A percentile compares a stretch with the other conserved stretches of the same genome.
Evolutionary conservation across 306 rosid genomes (phyloP).

Genomic region (Medicago arabica): DNA sequence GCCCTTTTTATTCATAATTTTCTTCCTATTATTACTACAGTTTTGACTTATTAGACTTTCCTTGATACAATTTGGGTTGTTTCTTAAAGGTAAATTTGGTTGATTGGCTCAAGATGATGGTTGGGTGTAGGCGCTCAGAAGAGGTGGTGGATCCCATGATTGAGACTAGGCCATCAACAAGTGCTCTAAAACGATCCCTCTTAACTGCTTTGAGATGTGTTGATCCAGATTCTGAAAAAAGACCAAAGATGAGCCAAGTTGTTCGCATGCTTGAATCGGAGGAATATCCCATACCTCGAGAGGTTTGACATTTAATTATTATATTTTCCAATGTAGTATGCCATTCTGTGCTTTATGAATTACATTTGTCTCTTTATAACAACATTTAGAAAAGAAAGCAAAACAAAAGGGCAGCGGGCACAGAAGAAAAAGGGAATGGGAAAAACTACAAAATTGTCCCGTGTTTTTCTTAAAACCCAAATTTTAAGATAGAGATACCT

Average conservation of each 20-base stretch:
- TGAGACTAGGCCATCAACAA: slow-evolving; percentile 75
- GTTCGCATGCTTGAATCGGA: slow-evolving; percentile 88
- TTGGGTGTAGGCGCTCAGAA: slow-evolving; percentile 79
- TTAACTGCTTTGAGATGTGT: slow-evolving; percentile 89
- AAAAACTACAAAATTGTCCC: not conserved
- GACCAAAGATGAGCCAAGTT: slow-evolving; percentile 89
- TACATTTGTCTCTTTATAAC: slow-evolving; percentile 19
- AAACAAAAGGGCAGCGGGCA: too few relatives aligned
- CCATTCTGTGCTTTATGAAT: not conserved
- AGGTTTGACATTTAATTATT: slow-evolving; percentile 58
- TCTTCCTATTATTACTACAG: slow-evolving; percentile 1
- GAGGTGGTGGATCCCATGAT: slow-evolving; percentile 86
- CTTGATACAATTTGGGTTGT: slow-evolving; percentile 24
- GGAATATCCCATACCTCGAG: slow-evolving; percentile 83
- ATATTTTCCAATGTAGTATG: not conserved
- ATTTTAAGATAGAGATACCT: too few relatives aligned
- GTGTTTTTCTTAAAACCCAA: too few relatives aligned
- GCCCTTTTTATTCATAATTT: not conserved
- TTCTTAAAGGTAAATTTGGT: slow-evolving; percentile 66
- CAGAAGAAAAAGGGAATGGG: not conserved
- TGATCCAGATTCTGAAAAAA: slow-evolving; percentile 78
- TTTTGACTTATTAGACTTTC: not conserved
- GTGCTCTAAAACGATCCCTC: slow-evolving; percentile 78
- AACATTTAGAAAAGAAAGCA: too few relatives aligned
- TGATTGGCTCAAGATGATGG: slow-evolving; percentile 71